These are phyloP conservation scores for Thraustochytrium sp. DNA, from an alignment of 352 stramenopile species.

Conservation along the genomic window DNA sequence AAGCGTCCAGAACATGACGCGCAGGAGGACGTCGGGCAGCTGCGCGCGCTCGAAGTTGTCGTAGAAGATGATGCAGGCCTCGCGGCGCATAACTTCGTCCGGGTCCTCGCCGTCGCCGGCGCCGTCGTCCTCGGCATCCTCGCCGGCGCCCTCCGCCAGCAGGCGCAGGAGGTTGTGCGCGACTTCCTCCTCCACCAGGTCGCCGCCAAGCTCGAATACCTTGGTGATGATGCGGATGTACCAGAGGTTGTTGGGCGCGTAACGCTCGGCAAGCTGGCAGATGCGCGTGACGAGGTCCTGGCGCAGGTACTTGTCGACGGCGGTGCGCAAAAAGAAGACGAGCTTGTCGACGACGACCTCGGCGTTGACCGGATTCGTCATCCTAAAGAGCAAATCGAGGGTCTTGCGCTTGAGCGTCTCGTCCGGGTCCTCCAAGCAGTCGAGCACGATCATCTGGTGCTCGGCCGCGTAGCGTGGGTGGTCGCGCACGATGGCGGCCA, in stretches of 20 bases:
- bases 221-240: conserved; percentile 97
- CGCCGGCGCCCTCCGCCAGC: conserved; percentile 93
- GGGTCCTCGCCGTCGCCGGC: conserved; percentile 90
- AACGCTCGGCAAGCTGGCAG: conserved; percentile 93
- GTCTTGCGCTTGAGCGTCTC: conserved; percentile 97
- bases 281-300: conserved; percentile 94
- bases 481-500: conserved; percentile 95
- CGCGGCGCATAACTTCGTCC: conserved; percentile 89
- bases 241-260: conserved; percentile 95
- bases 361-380: conserved; percentile 99
- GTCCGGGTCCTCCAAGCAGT: conserved; percentile 98
- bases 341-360: conserved; percentile 99
- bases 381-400: conserved; percentile 78
- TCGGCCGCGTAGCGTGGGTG: conserved; percentile 90
- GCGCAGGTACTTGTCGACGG: conserved; percentile 94
- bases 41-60: conserved; percentile 85
- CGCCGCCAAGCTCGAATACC: conserved; percentile 88
- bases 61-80: conserved; percentile 93
- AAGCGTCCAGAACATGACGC: conserved; percentile 95
- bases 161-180: conserved; percentile 95
- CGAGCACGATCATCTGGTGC: conserved; percentile 99
- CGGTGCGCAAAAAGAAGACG: conserved; percentile 86
- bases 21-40: conserved; percentile 89
- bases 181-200: conserved; percentile 92
- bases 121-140: conserved; percentile 81